These are phyloP conservation scores for Rhodotorula sp. DNA, from an alignment of 1,284 basidiomycete genomes.

Conservation along the genomic window DNA sequence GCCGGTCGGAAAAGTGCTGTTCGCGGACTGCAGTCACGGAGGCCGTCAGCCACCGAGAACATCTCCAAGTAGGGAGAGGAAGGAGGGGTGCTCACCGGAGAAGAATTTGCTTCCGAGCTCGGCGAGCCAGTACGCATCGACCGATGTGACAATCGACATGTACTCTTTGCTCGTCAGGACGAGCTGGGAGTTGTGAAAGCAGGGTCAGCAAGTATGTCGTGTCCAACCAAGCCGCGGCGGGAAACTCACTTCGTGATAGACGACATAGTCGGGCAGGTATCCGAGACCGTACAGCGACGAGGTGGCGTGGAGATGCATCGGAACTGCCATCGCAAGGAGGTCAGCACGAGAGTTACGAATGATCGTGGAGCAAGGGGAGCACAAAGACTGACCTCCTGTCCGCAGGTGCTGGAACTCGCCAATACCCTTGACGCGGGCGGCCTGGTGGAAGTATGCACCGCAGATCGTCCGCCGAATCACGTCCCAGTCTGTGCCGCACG, in stretches of 20 bases:
- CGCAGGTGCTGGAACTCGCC: conserved; percentile 98
- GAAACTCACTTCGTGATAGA: conserved; percentile 88
- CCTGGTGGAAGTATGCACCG: conserved; percentile 98
- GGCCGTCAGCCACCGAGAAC: conserved; percentile 8
- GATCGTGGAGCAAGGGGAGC: neutral
- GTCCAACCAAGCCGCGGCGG: neutral
- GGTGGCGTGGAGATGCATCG: conserved; percentile 91
- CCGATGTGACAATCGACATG: conserved; percentile 94
- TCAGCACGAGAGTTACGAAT: neutral
- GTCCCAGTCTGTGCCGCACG: conserved; percentile 94
- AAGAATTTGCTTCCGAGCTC: conserved; percentile 43
- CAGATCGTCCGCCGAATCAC: conserved; percentile 93
- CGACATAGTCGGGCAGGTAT: conserved; percentile 88
- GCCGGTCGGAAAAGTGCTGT: conserved; percentile 77
- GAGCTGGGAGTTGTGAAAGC: conserved; percentile 48
- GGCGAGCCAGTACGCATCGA: conserved; percentile 89
- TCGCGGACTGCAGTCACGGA: conserved; percentile 37
- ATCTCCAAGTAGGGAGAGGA: conserved; percentile 54
- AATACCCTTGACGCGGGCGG: conserved; percentile 94
- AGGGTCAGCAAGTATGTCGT: conserved; percentile 23
- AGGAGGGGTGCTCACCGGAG: conserved; percentile 86
- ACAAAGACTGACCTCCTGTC: conserved; percentile 56
- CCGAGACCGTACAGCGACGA: conserved; percentile 94
- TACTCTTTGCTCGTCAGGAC: conserved; percentile 90
- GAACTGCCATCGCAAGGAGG: conserved; percentile 50